A percentile compares a stretch with the other conserved stretches of the same genome.
Conservation (phyloP, 75 land plant genomes). For the Sequoiadendron giganteum region DNA sequence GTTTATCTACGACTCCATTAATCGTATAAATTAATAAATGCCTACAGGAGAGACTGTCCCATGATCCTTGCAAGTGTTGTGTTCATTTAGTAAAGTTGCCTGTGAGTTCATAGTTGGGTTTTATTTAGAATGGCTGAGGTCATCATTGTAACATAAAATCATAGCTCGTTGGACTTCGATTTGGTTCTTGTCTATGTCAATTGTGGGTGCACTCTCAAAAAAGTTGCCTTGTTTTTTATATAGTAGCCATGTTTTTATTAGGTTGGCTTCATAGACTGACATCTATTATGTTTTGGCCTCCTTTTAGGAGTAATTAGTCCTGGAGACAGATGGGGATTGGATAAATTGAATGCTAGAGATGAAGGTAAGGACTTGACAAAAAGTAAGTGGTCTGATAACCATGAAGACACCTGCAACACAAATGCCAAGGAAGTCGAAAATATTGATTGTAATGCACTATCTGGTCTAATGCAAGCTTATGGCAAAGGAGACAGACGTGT, state of each 20-base stretch:
- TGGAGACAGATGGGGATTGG: constrained; percentile 32
- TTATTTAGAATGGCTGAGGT: too few relatives aligned
- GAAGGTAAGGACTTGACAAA: constrained; percentile 50
- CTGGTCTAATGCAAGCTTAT: constrained; percentile 60
- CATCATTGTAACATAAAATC: too few relatives aligned
- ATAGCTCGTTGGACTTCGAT: too few relatives aligned
- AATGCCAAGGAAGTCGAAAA: neutral
- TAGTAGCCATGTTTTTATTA: neutral
- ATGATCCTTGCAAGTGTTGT: neutral
- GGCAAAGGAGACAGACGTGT: constrained; percentile 57
- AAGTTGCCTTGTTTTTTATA: neutral
- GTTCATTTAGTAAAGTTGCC: neutral
- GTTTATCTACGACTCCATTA: neutral
- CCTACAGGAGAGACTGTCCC: neutral
- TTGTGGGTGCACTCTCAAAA: too few relatives aligned
- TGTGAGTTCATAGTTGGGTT: neutral
- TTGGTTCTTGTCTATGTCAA: too few relatives aligned
- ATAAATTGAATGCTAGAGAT: constrained; percentile 15
- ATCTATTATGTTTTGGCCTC: neutral
- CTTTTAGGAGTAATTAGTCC: constrained; percentile 16
- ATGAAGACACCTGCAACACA: constrained; percentile 31
- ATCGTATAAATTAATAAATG: neutral
- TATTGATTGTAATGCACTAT: constrained; percentile 39
- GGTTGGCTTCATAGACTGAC: neutral
- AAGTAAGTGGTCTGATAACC: constrained; percentile 68